Conservation (phyloP, 2,329 filamentous ascomycete genomes). For the Truncatella angustata region DNA sequence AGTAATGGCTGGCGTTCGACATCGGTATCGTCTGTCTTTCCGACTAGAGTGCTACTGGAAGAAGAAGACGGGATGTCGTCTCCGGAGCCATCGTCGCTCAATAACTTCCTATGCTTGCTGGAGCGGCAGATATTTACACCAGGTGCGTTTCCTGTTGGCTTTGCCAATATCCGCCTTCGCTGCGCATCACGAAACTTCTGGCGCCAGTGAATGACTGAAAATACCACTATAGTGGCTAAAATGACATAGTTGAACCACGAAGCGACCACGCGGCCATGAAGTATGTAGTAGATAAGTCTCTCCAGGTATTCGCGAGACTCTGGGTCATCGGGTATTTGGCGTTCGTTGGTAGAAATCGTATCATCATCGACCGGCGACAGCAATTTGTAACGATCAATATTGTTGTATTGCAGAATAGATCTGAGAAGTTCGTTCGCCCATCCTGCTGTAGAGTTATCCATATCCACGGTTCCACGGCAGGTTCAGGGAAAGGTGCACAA, state of each 20-base stretch:
- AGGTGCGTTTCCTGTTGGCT: constrained; percentile 2
- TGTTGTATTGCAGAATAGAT: background rate
- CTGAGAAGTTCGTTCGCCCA: background rate
- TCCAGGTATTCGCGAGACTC: constrained; percentile 33
- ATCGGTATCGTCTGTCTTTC: constrained; percentile 26
- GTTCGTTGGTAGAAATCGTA: background rate
- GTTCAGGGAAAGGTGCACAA: background rate
- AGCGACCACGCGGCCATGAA: constrained; percentile 30
- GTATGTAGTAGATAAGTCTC: constrained; percentile 29
- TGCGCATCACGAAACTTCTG: background rate
- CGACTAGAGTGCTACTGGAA: constrained; percentile 32
- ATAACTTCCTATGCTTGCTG: background rate
- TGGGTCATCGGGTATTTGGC: constrained; percentile 22
- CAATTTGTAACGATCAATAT: background rate
- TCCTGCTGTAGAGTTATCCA: background rate
- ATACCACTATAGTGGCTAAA: constrained; percentile 23
- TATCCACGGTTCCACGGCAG: background rate
- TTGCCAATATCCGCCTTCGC: background rate
- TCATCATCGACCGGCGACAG: background rate
- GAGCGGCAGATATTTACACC: too few species aligned
- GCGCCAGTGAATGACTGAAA: constrained; percentile 27
- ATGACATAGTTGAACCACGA: constrained; percentile 33
- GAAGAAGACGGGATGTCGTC: constrained; percentile 25
- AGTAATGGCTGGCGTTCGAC: constrained; percentile 35
- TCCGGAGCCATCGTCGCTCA: constrained; percentile 1